phyloP scores from a whole-genome alignment of 2,329 filamentous ascomycete genomes.

The Fonsecaea multimorphosa region DNA sequence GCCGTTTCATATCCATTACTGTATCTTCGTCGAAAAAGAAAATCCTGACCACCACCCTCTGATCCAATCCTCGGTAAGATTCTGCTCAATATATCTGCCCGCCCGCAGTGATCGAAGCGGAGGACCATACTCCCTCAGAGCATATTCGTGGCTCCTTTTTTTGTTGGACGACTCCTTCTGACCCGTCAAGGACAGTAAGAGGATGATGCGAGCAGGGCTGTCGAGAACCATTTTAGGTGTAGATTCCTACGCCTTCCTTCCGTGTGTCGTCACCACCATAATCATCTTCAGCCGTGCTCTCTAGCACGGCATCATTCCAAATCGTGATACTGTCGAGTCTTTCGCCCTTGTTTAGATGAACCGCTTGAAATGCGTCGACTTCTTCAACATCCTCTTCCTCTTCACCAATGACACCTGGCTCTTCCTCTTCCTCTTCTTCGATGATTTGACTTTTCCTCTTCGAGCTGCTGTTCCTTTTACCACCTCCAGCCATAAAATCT shows the following conservation, averaged over 20 bases:
- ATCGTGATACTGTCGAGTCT: conserved; percentile 40
- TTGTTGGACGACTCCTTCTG: background rate
- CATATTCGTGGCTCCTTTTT: background rate
- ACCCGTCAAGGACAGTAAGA: background rate
- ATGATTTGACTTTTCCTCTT: conserved; percentile 43
- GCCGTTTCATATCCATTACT: conserved; percentile 4
- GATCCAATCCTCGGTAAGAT: background rate
- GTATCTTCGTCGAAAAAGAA: background rate
- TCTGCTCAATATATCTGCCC: background rate
- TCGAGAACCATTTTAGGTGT: background rate
- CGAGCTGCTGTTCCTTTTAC: conserved; percentile 47
- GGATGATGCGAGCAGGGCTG: background rate
- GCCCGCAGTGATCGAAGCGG: background rate
- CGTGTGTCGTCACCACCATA: background rate
- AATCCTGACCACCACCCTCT: background rate
- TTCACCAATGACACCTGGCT: conserved; percentile 45
- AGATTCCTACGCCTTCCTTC: background rate
- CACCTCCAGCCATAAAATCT: conserved; percentile 29
- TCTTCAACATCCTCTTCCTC: conserved; percentile 47
- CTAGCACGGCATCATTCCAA: conserved; percentile 34
- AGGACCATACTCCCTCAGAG: background rate
- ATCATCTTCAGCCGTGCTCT: conserved; percentile 15
- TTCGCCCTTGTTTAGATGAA: conserved; percentile 37
- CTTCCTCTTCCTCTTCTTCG: conserved; percentile 51
- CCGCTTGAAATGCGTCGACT: conserved; percentile 39